phyloP scores from a whole-genome alignment of 2,329 filamentous ascomycete genomes.

The Coniochaeta pulveracea region DNA sequence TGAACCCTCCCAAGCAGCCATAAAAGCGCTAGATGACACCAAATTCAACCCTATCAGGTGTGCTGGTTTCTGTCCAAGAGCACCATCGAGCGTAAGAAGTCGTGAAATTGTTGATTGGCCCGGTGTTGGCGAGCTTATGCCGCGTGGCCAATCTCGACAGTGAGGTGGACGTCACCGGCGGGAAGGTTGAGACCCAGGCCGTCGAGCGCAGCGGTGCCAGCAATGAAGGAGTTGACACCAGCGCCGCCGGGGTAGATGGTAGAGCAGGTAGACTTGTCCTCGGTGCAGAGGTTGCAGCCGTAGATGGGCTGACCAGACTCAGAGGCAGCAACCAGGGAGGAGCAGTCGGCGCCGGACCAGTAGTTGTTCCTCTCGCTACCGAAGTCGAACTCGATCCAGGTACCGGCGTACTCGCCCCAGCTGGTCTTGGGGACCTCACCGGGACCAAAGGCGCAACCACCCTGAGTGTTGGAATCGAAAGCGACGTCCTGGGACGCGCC shows the following conservation, averaged over 20 bases:
- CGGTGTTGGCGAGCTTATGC: not conserved
- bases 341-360: conserved; percentile 40
- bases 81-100: conserved; percentile 5
- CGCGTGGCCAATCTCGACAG: conserved; percentile 12
- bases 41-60: conserved; percentile 4
- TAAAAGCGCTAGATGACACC: not conserved
- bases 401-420: conserved; percentile 28
- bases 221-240: conserved; percentile 21
- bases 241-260: conserved; percentile 17
- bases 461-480: conserved; percentile 34
- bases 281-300: conserved; percentile 27
- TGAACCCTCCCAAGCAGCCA: not conserved
- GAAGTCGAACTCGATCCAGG: conserved; percentile 41
- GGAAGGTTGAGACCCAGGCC: conserved; percentile 23
- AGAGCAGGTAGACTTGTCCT: conserved; percentile 20
- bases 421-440: conserved; percentile 21
- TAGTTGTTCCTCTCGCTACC: conserved; percentile 30
- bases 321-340: conserved; percentile 30
- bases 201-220: conserved; percentile 19
- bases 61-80: not conserved
- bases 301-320: conserved; percentile 21
- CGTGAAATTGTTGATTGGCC: not conserved
- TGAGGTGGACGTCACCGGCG: conserved; percentile 11
- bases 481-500: conserved; percentile 28
- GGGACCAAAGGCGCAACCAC: conserved; percentile 31